Evolutionary conservation across 768 basidiomycete genomes (phyloP), one percentile per base, ranked within the genome.

Genomic region (Mycena olivaceomarginata): DNA sequence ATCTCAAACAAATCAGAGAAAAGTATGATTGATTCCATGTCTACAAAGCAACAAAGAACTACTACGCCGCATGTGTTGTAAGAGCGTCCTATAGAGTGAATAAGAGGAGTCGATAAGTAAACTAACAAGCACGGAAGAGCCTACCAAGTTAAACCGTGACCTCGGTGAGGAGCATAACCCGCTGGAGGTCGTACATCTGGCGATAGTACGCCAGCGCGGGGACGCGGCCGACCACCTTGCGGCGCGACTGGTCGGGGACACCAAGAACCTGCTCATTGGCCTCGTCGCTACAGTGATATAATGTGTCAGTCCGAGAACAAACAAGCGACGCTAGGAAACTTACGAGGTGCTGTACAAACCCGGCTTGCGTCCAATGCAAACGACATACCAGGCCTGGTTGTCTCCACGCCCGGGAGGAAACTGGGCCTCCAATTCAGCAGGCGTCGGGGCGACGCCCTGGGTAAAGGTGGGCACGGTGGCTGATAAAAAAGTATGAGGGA

Each of bases 261-360:
- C 62, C 62, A 5, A 11, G n/a, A 12, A 65, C 64, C 22, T 65
- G 64, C 8, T 45, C 64, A n/a, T 43, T 43, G 5, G 64, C 64
- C 8, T 43, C 43, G 5, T 45, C 2, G n/a, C 64, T 65, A 40
- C 15, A 37, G 31, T 39, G 15, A 31, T 31, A 31, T 31, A 31
- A 31, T 4, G 31, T 31, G 2, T 31, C 31, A 31, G 31, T 31
- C 31, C 3, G 4, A 31, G 31, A 31, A 31, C 31, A 4, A 31
- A 31, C 31, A 4, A 31, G 31, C 31, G 31, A 31, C 31, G 4
- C 31, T 31, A 31, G 57, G 15, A 10, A 12, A 59, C 64, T 45
- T 6, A 65, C 64, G n/a, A 4, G 5, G 64, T 25, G n/a, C n/a
- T 15, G 20, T 72, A 72, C 60, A 72, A 53, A 40, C 70, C 70